A percentile compares a stretch with the other conserved stretches of the same genome.
Conservation (phyloP, 495 filamentous ascomycete genomes). For the Zalerion maritima region DNA sequence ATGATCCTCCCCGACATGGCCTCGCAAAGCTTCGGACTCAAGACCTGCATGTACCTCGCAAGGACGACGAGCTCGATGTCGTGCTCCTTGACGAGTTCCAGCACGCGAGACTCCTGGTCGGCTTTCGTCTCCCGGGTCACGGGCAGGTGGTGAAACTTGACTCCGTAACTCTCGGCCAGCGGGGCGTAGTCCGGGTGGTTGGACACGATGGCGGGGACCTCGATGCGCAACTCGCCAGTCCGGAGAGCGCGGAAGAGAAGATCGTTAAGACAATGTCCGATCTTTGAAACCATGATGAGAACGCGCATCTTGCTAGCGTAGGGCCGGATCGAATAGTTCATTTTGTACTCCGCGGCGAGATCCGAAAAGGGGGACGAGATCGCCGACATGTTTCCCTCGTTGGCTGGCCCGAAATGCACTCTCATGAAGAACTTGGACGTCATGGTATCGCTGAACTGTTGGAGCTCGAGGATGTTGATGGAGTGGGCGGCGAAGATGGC, state of each 20-base stretch:
- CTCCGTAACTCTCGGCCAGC: slow-evolving; percentile 52
- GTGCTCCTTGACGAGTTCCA: slow-evolving; percentile 47
- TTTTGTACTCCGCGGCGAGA: slow-evolving; percentile 39
- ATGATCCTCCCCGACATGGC: slow-evolving; percentile 63
- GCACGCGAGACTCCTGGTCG: slow-evolving; percentile 47
- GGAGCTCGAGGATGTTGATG: slow-evolving; percentile 60
- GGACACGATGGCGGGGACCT: slow-evolving; percentile 53
- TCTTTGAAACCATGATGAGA: slow-evolving; percentile 72
- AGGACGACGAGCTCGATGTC: slow-evolving; percentile 58
- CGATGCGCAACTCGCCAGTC: slow-evolving; percentile 49
- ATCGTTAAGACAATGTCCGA: slow-evolving; percentile 67
- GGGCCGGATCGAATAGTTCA: slow-evolving; percentile 49
- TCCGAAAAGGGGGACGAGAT: slow-evolving; percentile 38
- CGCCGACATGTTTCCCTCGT: slow-evolving; percentile 13
- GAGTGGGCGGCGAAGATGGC: slow-evolving; percentile 48
- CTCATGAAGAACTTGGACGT: slow-evolving; percentile 65
- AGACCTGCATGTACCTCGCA: slow-evolving; percentile 76
- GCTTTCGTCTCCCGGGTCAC: slow-evolving; percentile 54
- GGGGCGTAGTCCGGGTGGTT: slow-evolving; percentile 59
- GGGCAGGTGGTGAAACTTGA: slow-evolving; percentile 59
- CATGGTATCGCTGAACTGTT: slow-evolving; percentile 54
- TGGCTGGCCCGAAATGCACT: slow-evolving; percentile 47
- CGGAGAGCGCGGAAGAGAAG: slow-evolving; percentile 54
- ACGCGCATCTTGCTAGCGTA: slow-evolving; percentile 48
- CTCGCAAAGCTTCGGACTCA: slow-evolving; percentile 51